These are phyloP conservation scores for Venturia nashicola DNA, from an alignment of 2,329 filamentous ascomycete genomes.

Conservation along the genomic window DNA sequence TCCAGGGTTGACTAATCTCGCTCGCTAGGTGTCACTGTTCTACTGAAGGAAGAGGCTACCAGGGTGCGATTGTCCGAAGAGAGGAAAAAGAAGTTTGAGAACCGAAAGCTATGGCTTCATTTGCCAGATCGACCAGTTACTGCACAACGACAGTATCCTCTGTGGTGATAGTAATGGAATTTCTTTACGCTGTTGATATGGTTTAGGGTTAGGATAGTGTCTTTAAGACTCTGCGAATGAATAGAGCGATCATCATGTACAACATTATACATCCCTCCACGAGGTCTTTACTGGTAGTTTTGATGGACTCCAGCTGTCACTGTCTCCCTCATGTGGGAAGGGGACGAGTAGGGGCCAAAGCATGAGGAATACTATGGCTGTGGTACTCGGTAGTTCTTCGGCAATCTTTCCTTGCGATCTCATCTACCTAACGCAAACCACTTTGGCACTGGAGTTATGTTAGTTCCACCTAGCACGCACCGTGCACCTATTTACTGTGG, in stretches of 20 bases:
- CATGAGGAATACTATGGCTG: too few relatives aligned
- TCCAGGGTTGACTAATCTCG: background rate
- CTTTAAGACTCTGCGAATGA: background rate
- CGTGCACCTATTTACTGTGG: too few relatives aligned
- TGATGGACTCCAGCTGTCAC: too few relatives aligned
- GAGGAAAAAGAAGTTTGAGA: constrained; percentile 59
- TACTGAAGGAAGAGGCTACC: constrained; percentile 91
- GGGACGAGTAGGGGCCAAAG: too few relatives aligned
- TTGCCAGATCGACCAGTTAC: constrained; percentile 76
- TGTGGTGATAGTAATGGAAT: constrained; percentile 51
- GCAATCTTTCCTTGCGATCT: too few relatives aligned
- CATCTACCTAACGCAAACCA: too few relatives aligned
- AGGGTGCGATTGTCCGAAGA: constrained; percentile 71
- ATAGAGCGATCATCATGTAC: background rate
- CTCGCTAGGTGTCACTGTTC: constrained; percentile 53
- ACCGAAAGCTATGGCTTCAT: constrained; percentile 73
- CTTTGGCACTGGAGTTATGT: too few relatives aligned
- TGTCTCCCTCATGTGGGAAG: too few relatives aligned
- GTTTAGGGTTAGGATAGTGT: background rate
- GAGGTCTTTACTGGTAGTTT: background rate
- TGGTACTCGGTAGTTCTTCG: too few relatives aligned
- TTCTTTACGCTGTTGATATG: background rate
- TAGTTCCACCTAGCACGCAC: too few relatives aligned
- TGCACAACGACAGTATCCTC: constrained; percentile 78
- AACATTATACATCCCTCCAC: background rate